phyloP scores from a whole-genome alignment of 305 asterid species.

The Withania somnifera region DNA sequence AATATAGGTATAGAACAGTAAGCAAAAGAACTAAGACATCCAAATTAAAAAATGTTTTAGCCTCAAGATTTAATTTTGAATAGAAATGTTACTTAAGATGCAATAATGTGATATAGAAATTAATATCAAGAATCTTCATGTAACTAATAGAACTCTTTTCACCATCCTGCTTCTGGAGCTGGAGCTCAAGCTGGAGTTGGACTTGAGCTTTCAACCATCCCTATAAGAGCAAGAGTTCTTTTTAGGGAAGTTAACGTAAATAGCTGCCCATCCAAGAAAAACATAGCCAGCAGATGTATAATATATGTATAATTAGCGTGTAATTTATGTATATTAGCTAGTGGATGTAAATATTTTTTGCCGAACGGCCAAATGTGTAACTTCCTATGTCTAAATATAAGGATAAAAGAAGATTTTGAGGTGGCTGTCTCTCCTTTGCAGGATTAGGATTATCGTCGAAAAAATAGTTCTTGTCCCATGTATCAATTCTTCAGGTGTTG shows the following conservation, averaged over 20 bases:
- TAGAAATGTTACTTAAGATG: not conserved
- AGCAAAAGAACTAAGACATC: not conserved
- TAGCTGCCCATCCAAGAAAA: not conserved
- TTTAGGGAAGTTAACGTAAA: not conserved
- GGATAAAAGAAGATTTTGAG: conserved; percentile 34
- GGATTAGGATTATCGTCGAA: conserved; percentile 49
- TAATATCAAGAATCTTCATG: not conserved
- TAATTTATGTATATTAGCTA: not conserved
- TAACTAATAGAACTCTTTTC: not conserved
- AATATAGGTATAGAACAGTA: too few species aligned
- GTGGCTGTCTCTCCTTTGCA: conserved; percentile 58
- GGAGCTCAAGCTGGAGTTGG: conserved; percentile 32
- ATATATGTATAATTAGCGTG: not conserved
- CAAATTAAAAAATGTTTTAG: not conserved
- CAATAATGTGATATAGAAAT: not conserved
- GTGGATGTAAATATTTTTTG: not conserved
- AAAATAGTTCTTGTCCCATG: conserved; percentile 50
- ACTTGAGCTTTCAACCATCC: conserved; percentile 9
- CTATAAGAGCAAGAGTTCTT: conserved; percentile 2
- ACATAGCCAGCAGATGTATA: not conserved
- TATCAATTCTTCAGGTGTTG: conserved; percentile 46
- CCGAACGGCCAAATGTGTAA: not conserved
- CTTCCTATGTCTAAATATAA: not conserved
- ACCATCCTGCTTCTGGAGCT: conserved; percentile 23
- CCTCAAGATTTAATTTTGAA: not conserved